Conservation (phyloP, 768 basidiomycete species). For the Mycena crocata region DNA sequence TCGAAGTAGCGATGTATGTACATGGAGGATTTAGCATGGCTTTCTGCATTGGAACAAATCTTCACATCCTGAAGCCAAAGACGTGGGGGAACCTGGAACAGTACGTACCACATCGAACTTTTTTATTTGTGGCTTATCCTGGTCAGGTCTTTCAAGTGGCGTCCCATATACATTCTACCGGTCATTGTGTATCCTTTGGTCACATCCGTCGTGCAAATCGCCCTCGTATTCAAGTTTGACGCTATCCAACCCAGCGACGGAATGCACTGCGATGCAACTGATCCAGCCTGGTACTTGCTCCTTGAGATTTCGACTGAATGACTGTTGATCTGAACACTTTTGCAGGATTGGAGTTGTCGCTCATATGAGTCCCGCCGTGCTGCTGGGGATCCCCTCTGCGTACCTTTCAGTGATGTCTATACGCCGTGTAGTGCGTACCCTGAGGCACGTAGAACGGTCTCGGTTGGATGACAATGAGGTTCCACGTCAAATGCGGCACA, state of each 20-base stretch:
- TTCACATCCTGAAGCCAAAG: constrained; percentile 18
- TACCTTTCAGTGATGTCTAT: background rate
- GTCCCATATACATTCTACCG: constrained; percentile 21
- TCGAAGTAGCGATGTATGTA: background rate
- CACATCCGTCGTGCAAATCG: background rate
- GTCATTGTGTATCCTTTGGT: constrained; percentile 8
- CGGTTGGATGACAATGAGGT: constrained; percentile 5
- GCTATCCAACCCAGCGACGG: constrained; percentile 23
- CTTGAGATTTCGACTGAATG: background rate
- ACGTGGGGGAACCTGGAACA: constrained; percentile 16
- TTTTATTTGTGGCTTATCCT: background rate
- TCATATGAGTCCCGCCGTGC: background rate
- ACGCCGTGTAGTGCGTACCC: background rate
- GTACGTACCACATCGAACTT: background rate
- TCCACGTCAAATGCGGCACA: constrained; percentile 19
- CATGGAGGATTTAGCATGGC: constrained; percentile 4
- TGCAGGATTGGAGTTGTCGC: constrained; percentile 10
- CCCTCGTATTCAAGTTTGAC: constrained; percentile 11
- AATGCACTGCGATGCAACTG: constrained; percentile 21
- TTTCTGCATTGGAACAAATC: constrained; percentile 9
- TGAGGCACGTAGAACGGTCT: constrained; percentile 17
- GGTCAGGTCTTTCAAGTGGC: constrained; percentile 17
- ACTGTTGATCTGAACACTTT: background rate
- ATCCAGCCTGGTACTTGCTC: constrained; percentile 11
- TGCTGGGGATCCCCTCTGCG: background rate